These are phyloP conservation scores for Glutinoglossum americanum DNA, from an alignment of 495 filamentous ascomycete species.

Conservation along the genomic window DNA sequence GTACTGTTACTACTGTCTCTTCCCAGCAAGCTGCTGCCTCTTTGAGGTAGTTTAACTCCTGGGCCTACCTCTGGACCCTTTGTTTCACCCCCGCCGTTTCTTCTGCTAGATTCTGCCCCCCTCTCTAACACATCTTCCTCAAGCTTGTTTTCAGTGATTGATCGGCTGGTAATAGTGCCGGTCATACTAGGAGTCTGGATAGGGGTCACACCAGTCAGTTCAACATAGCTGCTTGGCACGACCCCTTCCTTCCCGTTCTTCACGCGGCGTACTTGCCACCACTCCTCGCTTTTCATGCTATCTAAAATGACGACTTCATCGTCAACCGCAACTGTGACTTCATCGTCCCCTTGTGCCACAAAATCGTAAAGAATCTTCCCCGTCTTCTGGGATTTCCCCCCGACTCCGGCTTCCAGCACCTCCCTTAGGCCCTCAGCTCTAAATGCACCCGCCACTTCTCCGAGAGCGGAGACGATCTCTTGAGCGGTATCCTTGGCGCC, in stretches of 20 bases:
- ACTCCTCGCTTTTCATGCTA: slow-evolving; percentile 81
- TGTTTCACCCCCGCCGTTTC: slow-evolving; percentile 28
- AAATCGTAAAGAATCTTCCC: slow-evolving; percentile 88
- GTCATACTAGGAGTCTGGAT: slow-evolving; percentile 21
- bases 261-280: slow-evolving; percentile 85
- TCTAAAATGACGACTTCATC: slow-evolving; percentile 87
- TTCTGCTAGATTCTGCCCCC: slow-evolving; percentile 40
- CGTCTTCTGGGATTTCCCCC: slow-evolving; percentile 44
- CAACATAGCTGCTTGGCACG: slow-evolving; percentile 92
- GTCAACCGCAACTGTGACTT: slow-evolving; percentile 74
- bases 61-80: slow-evolving; percentile 54
- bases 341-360: slow-evolving; percentile 85
- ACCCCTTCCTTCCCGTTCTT: slow-evolving; percentile 92
- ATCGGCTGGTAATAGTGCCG: slow-evolving; percentile 42
- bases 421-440: slow-evolving; percentile 70
- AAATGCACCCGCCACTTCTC: slow-evolving; percentile 70
- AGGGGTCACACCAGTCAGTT: slow-evolving; percentile 45
- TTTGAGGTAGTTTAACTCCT: slow-evolving; percentile 44
- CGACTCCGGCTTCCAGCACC: slow-evolving; percentile 57
- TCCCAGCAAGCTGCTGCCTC: slow-evolving; percentile 41
- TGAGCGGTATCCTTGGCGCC: slow-evolving; percentile 91
- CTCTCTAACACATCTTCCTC: slow-evolving; percentile 67
- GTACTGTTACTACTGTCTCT: slow-evolving; percentile 33
- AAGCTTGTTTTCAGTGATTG: slow-evolving; percentile 63
- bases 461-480: slow-evolving; percentile 72